Percentiles rank a stretch among this genome's conserved stretches.
Conservation (phyloP, 164 flowering plant species). For the Magnolia officinalis region DNA sequence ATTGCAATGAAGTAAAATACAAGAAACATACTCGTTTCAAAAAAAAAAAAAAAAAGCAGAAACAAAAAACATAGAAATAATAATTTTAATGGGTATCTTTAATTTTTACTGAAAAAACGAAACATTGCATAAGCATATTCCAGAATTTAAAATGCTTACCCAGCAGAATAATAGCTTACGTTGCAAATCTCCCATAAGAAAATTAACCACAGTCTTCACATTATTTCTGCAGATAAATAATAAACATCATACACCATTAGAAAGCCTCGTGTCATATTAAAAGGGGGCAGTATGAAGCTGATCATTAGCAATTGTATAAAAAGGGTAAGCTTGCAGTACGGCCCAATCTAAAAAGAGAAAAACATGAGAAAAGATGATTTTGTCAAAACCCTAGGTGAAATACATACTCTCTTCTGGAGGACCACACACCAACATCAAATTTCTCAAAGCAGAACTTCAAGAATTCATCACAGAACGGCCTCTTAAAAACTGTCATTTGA, state of each 20-base stretch:
- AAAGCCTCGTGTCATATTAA: background rate
- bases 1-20: too few species aligned
- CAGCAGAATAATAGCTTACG: slow-evolving; percentile 70
- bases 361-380: background rate
- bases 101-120: background rate
- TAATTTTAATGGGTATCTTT: too few species aligned
- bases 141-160: slow-evolving; percentile 38
- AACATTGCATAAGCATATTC: background rate
- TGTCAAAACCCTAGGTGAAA: background rate
- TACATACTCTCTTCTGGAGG: slow-evolving; percentile 69
- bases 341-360: background rate
- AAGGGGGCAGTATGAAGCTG: background rate
- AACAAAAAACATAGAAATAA: too few species aligned
- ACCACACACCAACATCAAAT: slow-evolving; percentile 85
- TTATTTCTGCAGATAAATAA: slow-evolving; percentile 49
- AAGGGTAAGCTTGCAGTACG: background rate
- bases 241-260: background rate
- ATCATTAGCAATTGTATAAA: background rate
- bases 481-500: slow-evolving; percentile 61
- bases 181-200: slow-evolving; percentile 64
- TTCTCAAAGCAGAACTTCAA: slow-evolving; percentile 75
- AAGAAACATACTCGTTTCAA: too few species aligned
- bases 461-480: slow-evolving; percentile 75
- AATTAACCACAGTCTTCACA: slow-evolving; percentile 51
- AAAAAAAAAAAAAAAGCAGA: too few species aligned